Evolutionary conservation across 2,329 filamentous ascomycete species (phyloP).

Genomic region (Acarospora socialis): DNA sequence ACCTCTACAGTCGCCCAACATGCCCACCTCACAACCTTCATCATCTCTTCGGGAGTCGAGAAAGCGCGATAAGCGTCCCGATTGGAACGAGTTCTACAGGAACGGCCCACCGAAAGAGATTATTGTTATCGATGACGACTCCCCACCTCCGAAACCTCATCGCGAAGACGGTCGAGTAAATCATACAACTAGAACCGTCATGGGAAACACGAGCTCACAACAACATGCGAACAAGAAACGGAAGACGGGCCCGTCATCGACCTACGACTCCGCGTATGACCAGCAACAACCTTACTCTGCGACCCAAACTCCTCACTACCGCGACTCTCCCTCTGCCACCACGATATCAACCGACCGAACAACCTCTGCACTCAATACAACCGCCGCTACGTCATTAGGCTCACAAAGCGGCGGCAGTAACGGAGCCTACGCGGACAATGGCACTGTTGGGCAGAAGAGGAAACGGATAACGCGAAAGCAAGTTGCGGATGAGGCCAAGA

Average conservation of each 20-base stretch:
- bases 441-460: slow-evolving; percentile 67
- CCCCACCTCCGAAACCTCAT: slow-evolving; percentile 33
- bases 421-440: slow-evolving; percentile 50
- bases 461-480: slow-evolving; percentile 72
- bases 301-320: slow-evolving; percentile 56
- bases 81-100: slow-evolving; percentile 71
- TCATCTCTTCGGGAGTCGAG: slow-evolving; percentile 7
- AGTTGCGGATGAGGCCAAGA: slow-evolving; percentile 66
- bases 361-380: slow-evolving; percentile 70
- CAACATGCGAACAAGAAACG: slow-evolving; percentile 49
- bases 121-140: slow-evolving; percentile 66
- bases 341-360: slow-evolving; percentile 74
- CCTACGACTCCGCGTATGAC: slow-evolving; percentile 60
- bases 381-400: slow-evolving; percentile 73
- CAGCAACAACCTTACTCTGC: slow-evolving; percentile 57
- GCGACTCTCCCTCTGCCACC: slow-evolving; percentile 50
- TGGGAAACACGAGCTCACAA: too few relatives aligned
- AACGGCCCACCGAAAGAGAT: slow-evolving; percentile 74
- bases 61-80: slow-evolving; percentile 36
- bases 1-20: slow-evolving; percentile 8
- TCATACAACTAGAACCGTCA: slow-evolving; percentile 31
- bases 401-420: slow-evolving; percentile 42
- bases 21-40: slow-evolving; percentile 8
- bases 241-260: slow-evolving; percentile 47
- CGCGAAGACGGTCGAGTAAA: slow-evolving; percentile 12